phyloP scores from a whole-genome alignment of 139 green algal species.

The Chlamydomonas sphaeroides region DNA sequence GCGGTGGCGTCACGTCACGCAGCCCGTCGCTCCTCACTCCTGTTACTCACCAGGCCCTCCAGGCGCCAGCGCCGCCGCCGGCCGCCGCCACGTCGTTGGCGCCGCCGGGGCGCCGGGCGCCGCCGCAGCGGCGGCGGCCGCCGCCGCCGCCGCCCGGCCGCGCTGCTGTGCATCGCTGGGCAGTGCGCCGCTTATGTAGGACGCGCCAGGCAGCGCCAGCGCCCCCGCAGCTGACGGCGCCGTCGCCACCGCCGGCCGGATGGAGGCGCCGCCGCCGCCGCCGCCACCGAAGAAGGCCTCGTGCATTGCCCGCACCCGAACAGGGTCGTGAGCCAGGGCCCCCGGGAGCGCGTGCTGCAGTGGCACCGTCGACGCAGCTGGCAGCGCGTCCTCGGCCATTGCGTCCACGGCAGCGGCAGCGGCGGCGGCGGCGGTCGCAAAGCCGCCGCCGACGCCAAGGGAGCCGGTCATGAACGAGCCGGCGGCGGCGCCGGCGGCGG shows the following conservation, averaged over 20 bases:
- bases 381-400: background rate
- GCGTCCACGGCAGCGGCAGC: background rate
- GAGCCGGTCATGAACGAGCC: constrained; percentile 2
- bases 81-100: background rate
- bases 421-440: background rate
- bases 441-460: background rate
- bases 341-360: constrained; percentile 72
- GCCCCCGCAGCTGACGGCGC: background rate
- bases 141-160: background rate
- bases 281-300: constrained; percentile 48
- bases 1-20: no score
- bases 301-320: constrained; percentile 61
- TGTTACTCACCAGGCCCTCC: constrained; percentile 19
- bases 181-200: background rate
- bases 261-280: background rate
- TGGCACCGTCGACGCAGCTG: constrained; percentile 3
- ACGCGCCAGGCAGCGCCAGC: background rate
- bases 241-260: background rate
- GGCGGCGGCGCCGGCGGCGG: background rate
- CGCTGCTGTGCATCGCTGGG: no score
- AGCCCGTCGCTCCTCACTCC: no score
- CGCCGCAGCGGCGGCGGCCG: background rate
- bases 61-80: background rate
- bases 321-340: constrained; percentile 67
- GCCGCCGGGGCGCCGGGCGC: background rate